Evolutionary conservation across 108 stramenopile genomes (phyloP), one percentile per base, ranked within the genome.

Genomic region (Skeletonema potamos): DNA sequence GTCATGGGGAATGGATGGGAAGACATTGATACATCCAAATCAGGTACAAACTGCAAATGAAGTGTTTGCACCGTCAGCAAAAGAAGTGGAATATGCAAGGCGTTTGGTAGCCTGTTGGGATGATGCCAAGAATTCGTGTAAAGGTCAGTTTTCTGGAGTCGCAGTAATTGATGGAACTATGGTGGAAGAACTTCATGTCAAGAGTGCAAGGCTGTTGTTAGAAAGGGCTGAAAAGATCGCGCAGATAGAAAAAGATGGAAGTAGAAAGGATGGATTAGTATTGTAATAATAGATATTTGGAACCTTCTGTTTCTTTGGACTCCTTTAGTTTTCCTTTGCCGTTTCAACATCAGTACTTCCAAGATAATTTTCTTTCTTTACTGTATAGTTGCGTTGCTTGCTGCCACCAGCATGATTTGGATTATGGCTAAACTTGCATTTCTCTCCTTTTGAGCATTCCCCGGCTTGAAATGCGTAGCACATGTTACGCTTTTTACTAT

Each of bases 1-100:
- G 30, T 29, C 30, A 54, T 66, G 65, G 65, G 65, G 65, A 18
- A 70, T 70, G 68, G 68, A 70, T 61, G 68, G 68, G 0, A 70
- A 70, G 54, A 59, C 68, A 24, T 70, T 70, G 27, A 70, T 70
- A 11, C 68, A 70, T n/a, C 68, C 68, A 34, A 70, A 15, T 60
- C 68, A 59, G n/a, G 28, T 70, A 6, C 3, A 29, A 1, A 54
- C 57, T 12, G 46, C 58, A 7, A 70, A 70, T 70, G 58, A 70
- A 46, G 59, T 61, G 8, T 70, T 70, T 60, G 68, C 57, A 20
- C 68, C 68, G 4, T 70, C 68, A 4, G 58, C 43, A 18, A 58
- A 70, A 6, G 68, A 61, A 62, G 36, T 71, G 15, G 32, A 54
- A 28, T 20, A 71, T 54, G 70, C 70, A 1, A 51, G 15, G 17